Evolutionary conservation across 805 yeast genomes (phyloP), one percentile per base, ranked within the genome.

Genomic region (Phaffomyces thermotolerans): DNA sequence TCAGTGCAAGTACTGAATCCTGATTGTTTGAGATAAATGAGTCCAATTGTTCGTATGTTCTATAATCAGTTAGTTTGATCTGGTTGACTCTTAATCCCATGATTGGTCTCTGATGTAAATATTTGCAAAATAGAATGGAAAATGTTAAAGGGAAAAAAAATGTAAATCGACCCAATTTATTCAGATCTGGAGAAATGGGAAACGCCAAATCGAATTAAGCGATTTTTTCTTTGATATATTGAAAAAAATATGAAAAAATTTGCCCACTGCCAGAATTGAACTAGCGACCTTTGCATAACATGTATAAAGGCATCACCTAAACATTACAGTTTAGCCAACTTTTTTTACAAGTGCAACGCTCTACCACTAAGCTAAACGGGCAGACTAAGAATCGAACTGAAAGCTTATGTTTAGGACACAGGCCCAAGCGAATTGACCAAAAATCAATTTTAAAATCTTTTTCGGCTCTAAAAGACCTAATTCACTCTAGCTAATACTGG

Each of bases 321-420:
- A n/a, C n/a, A n/a, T n/a, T n/a, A n/a, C n/a, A n/a, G n/a, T n/a
- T n/a, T 20, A 20, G 22, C 22, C 22, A 20, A 20, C n/a, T n/a
- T n/a, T n/a, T n/a, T 25, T 25, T 86, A 87, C 96, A 87, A 87
- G 96, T 87, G 96, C 95, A 84, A 84, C 95, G 95, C 95, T 86
- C 93, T 87, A 86, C 95, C 95, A 84, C 96, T 87, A 85, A 86
- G 95, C 95, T 86, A 87, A 86, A 78, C 80, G 76, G 95, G 95
- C 95, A 10, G 13, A 5, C 29, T 27, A 12, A 27, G 29, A 27
- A 27, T 27, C 29, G 29, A 27, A 27, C 29, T 13, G 29, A 27
- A 6, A 6, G 5, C 22, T 4, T 20, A 20, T 20, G 22, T 20
- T 4, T 4, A 20, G 5, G 4, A 4, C 22, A 20, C 5, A 20